These are phyloP conservation scores for Sugiyamaella novakii DNA, from an alignment of 1,139 yeast species.

Conservation along the genomic window DNA sequence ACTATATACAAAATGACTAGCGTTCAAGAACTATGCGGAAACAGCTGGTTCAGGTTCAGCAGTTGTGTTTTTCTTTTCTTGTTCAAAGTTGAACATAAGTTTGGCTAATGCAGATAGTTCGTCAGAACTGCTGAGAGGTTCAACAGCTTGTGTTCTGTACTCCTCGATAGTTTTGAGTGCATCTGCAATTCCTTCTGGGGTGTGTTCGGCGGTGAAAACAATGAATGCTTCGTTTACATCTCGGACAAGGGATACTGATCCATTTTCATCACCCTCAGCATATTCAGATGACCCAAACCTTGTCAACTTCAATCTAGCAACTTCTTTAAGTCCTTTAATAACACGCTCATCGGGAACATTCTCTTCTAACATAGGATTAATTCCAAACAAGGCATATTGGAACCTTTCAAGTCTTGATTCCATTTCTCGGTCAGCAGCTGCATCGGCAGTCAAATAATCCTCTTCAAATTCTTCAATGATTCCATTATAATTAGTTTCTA, in stretches of 20 bases:
- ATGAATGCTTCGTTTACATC: constrained; percentile 57
- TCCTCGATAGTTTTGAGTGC: constrained; percentile 57
- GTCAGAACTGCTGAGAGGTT: constrained; percentile 22
- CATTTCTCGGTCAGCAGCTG: constrained; percentile 58
- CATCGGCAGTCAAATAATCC: constrained; percentile 60
- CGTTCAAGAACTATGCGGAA: constrained; percentile 1
- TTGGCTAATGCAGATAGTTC: constrained; percentile 27
- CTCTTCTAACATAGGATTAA: constrained; percentile 55
- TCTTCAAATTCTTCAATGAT: constrained; percentile 61
- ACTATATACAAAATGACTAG: constrained; percentile 11
- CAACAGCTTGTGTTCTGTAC: constrained; percentile 30
- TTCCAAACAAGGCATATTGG: constrained; percentile 80
- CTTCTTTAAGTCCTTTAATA: constrained; percentile 65
- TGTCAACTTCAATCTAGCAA: constrained; percentile 66
- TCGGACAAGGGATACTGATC: constrained; percentile 30
- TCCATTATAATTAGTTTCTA: constrained; percentile 47
- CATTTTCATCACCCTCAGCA: constrained; percentile 28
- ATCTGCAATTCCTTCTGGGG: constrained; percentile 50
- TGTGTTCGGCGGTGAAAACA: constrained; percentile 51
- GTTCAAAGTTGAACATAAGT: constrained; percentile 23
- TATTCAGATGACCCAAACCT: constrained; percentile 43
- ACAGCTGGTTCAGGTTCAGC: background rate
- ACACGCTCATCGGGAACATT: constrained; percentile 61
- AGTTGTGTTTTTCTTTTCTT: constrained; percentile 14
- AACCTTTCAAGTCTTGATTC: constrained; percentile 74